Evolutionary conservation across 768 basidiomycete species (phyloP).

Genomic region (Tricholoma flavovirens): DNA sequence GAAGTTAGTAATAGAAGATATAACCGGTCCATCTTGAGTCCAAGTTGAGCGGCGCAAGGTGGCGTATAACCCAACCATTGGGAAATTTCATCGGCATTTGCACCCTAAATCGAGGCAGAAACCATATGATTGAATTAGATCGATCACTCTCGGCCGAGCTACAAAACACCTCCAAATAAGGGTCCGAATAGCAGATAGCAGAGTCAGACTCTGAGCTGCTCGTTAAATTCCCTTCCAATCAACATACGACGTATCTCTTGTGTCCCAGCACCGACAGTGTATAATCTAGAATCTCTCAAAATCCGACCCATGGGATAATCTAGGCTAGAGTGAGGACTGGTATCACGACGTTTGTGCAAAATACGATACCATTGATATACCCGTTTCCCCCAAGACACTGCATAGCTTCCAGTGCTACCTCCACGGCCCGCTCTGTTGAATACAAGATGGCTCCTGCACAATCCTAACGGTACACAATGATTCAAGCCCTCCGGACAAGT

Average conservation of each 20-base stretch:
- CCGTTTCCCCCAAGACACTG: slow-evolving; percentile 94
- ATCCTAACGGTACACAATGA: slow-evolving; percentile 46
- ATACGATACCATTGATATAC: slow-evolving; percentile 76
- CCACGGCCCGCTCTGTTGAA: slow-evolving; percentile 87
- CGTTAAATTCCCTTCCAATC: slow-evolving; percentile 90
- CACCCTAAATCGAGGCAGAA: slow-evolving; percentile 16
- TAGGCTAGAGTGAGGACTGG: slow-evolving; percentile 22
- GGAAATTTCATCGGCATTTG: slow-evolving; percentile 14
- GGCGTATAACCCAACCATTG: slow-evolving; percentile 8
- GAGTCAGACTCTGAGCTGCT: slow-evolving; percentile 38
- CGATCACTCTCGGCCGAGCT: slow-evolving; percentile 17
- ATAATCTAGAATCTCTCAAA: slow-evolving; percentile 81
- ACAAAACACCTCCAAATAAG: slow-evolving; percentile 6
- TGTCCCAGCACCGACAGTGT: slow-evolving; percentile 94
- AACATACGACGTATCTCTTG: slow-evolving; percentile 94
- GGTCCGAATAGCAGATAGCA: no score
- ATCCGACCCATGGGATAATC: slow-evolving; percentile 90
- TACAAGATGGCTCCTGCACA: slow-evolving; percentile 94
- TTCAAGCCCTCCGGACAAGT: neutral
- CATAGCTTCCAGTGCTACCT: slow-evolving; percentile 88
- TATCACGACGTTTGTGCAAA: neutral
- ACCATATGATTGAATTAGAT: slow-evolving; percentile 16
- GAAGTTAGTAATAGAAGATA: slow-evolving; percentile 13
- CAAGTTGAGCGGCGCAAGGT: neutral
- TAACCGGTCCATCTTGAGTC: neutral